Conservation (phyloP, 495 filamentous ascomycete genomes). For the Aspergillus funiculosus region DNA sequence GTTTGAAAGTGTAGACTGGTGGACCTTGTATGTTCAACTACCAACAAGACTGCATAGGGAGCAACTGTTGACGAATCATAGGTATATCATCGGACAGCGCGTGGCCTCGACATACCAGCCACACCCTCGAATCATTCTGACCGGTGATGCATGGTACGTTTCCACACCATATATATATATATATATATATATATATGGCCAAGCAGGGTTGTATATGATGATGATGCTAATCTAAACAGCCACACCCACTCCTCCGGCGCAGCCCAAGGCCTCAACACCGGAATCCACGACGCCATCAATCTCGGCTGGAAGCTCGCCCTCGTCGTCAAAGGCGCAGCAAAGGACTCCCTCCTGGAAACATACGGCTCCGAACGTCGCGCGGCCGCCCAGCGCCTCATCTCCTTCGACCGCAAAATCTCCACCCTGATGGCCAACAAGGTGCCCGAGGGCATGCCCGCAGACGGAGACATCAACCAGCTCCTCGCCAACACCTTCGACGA, state of each 20-base stretch:
- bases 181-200: too few relatives aligned
- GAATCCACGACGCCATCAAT: neutral
- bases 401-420: neutral
- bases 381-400: conserved; percentile 1
- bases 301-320: neutral
- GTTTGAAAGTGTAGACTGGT: conserved; percentile 48
- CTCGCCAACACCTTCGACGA: conserved; percentile 10
- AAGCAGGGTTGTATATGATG: too few relatives aligned
- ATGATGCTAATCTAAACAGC: too few relatives aligned
- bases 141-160: neutral
- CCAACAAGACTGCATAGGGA: too few relatives aligned
- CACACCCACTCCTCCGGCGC: neutral
- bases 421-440: neutral
- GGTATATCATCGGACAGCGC: conserved; percentile 45
- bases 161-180: neutral
- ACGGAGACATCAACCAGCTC: neutral
- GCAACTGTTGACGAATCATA: too few relatives aligned
- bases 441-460: neutral
- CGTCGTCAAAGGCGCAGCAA: neutral
- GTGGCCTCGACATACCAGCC: neutral
- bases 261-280: neutral
- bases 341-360: neutral
- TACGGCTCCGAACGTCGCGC: conserved; percentile 1
- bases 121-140: neutral
- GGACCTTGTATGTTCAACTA: conserved; percentile 40